Evolutionary conservation across 352 stramenopile genomes (phyloP).

Genomic region (Phytopythium litorale): DNA sequence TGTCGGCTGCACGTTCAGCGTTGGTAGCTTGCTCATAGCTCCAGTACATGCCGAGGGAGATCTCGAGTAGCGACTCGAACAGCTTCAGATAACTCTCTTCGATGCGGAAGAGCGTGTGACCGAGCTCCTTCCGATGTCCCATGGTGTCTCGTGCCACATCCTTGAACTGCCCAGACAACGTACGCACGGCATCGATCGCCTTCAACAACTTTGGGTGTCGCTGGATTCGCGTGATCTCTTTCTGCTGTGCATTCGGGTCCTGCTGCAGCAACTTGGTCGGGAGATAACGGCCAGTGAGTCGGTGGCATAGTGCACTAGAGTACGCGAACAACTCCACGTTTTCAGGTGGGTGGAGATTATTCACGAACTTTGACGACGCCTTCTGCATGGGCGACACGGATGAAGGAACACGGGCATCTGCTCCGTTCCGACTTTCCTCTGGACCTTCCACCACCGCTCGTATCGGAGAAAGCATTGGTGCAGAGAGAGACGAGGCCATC

Average conservation of each 20-base stretch:
- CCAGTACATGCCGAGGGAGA: constrained; percentile 70
- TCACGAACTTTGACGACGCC: constrained; percentile 26
- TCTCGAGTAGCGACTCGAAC: constrained; percentile 74
- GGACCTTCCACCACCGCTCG: background rate
- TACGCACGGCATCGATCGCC: constrained; percentile 43
- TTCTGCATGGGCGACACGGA: background rate
- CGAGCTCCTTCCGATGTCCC: constrained; percentile 60
- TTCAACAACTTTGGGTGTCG: constrained; percentile 52
- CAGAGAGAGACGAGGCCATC: background rate
- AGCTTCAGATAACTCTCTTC: constrained; percentile 73
- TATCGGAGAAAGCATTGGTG: background rate
- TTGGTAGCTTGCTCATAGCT: constrained; percentile 55
- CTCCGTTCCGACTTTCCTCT: constrained; percentile 2
- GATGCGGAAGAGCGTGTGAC: constrained; percentile 60
- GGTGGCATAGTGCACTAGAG: constrained; percentile 56
- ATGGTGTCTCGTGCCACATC: constrained; percentile 51
- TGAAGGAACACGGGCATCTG: background rate
- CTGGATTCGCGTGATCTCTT: constrained; percentile 56
- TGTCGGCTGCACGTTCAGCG: constrained; percentile 43
- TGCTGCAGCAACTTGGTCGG: constrained; percentile 34
- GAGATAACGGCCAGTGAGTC: constrained; percentile 62
- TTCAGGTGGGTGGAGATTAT: constrained; percentile 37
- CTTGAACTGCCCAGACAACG: constrained; percentile 69
- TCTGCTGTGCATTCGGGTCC: constrained; percentile 41
- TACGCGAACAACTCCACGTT: constrained; percentile 71